phyloP scores from a whole-genome alignment of 106 monocot species.

The Dendrobium chrysotoxum region DNA sequence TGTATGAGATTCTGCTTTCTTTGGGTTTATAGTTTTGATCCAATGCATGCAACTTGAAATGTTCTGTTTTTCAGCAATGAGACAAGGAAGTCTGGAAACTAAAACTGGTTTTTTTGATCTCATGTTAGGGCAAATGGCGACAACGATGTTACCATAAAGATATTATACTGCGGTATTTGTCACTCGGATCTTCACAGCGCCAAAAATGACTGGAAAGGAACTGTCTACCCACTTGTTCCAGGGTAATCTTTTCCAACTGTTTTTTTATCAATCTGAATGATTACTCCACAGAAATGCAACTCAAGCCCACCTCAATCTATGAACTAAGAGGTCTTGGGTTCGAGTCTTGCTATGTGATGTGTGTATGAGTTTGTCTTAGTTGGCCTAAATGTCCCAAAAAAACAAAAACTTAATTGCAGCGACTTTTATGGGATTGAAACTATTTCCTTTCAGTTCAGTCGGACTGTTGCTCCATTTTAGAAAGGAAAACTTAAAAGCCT shows the following conservation, averaged over 20 bases:
- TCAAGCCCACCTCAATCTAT: too few species aligned
- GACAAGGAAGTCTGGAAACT: background rate
- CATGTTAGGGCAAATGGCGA: constrained; percentile 31
- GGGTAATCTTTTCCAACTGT: constrained; percentile 17
- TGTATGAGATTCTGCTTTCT: background rate
- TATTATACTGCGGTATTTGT: constrained; percentile 49
- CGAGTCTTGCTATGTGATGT: too few species aligned
- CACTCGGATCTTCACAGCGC: constrained; percentile 41
- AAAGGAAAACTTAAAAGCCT: too few species aligned
- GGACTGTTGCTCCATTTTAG: too few species aligned
- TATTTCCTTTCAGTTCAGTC: too few species aligned
- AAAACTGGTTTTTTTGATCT: background rate
- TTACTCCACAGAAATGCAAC: too few species aligned
- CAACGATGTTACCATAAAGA: constrained; percentile 36
- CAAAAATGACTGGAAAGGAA: constrained; percentile 38
- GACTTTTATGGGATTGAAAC: too few species aligned
- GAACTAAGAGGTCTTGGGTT: too few species aligned
- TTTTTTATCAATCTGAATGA: background rate
- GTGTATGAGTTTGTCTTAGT: too few species aligned
- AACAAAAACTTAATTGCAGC: too few species aligned
- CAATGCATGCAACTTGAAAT: background rate
- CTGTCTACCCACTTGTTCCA: constrained; percentile 35
- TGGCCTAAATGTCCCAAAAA: too few species aligned
- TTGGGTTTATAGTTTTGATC: background rate
- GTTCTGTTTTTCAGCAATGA: background rate